Percentiles rank a stretch among this genome's conserved stretches.
phyloP scores from a whole-genome alignment of 305 asterid genomes.

The Fraxinus floribunda region DNA sequence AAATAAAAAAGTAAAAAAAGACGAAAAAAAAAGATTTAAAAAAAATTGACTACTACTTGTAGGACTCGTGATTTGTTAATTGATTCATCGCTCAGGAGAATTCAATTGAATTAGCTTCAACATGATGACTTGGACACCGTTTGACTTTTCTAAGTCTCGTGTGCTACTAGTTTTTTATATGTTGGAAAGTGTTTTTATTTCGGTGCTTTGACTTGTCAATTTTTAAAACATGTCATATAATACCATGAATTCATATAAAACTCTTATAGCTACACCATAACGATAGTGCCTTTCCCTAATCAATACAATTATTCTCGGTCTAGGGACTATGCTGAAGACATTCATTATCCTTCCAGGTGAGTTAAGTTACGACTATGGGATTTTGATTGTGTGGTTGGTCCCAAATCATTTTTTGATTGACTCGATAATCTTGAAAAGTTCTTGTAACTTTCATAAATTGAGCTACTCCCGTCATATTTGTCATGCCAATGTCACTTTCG shows the following conservation, averaged over 20 bases:
- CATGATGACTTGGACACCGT: neutral
- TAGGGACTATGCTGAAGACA: neutral
- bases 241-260: neutral
- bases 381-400: neutral
- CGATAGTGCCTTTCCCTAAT: neutral
- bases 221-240: neutral
- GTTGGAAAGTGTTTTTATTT: neutral
- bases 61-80: neutral
- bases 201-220: neutral
- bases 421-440: neutral
- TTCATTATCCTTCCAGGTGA: neutral
- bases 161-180: neutral
- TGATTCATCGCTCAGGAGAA: neutral
- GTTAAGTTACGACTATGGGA: neutral
- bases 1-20: neutral
- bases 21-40: too few species aligned
- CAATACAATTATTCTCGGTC: neutral
- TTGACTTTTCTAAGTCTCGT: neutral
- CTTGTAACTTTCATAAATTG: neutral
- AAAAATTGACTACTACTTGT: neutral
- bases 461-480: neutral
- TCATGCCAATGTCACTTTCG: neutral
- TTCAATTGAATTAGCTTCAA: neutral
- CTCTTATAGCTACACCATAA: neutral
- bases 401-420: neutral